Conservation (phyloP, 805 yeast genomes). For the Metschnikowia colocasiae region DNA sequence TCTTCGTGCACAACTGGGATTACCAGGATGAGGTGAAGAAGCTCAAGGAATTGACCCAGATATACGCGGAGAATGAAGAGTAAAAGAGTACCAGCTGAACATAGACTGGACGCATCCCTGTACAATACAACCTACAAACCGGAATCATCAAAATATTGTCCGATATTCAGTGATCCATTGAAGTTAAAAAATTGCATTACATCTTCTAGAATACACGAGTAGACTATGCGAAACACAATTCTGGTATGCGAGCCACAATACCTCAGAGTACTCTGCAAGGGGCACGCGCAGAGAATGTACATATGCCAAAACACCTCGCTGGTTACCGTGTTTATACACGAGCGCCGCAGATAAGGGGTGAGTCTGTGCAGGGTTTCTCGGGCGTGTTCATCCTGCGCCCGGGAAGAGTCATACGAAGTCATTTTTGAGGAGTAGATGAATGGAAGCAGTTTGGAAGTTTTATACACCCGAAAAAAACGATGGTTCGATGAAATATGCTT, state of each 20-base stretch:
- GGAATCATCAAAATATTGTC: too few species aligned
- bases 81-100: background rate
- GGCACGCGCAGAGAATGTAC: background rate
- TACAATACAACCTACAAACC: background rate
- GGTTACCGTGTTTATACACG: background rate
- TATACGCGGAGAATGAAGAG: slow-evolving; percentile 4
- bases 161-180: too few species aligned
- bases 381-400: slow-evolving; percentile 2
- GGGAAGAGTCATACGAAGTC: background rate
- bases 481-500: too few species aligned
- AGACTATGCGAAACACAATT: background rate
- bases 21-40: slow-evolving; percentile 19
- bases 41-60: slow-evolving; percentile 8
- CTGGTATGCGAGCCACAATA: background rate
- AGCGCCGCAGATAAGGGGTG: background rate
- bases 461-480: too few species aligned
- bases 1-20: slow-evolving; percentile 24
- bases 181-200: too few species aligned
- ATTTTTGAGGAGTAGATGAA: background rate
- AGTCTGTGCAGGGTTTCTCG: background rate
- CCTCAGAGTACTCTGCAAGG: slow-evolving; percentile 1
- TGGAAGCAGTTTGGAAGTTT: background rate
- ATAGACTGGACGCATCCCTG: background rate
- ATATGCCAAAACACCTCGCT: background rate
- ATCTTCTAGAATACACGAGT: background rate